Percentiles rank a stretch among this genome's conserved stretches.
phyloP scores from a whole-genome alignment of 441 rosid species.

The Flueggea neowawraea region DNA sequence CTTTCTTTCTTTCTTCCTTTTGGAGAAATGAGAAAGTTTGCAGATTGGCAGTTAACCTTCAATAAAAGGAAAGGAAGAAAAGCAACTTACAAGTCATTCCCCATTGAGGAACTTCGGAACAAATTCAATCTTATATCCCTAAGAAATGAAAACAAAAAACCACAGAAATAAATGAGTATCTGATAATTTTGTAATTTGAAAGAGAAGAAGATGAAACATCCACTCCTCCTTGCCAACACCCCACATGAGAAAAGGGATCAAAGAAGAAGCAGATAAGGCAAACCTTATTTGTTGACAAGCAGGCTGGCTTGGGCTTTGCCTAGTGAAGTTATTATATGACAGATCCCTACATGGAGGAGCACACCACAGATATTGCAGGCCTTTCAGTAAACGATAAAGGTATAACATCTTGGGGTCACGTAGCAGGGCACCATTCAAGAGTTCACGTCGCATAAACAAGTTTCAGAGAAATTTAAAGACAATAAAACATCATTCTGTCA shows the following conservation, averaged over 20 bases:
- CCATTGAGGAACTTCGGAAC: constrained; percentile 27
- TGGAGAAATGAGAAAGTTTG: no score
- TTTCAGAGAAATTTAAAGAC: no score
- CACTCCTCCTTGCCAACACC: no score
- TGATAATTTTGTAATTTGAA: constrained; percentile 1
- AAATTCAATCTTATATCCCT: constrained; percentile 26
- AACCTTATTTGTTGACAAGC: constrained; percentile 20
- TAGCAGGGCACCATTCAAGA: no score
- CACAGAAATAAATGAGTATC: not conserved
- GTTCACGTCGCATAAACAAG: no score
- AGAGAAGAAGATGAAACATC: not conserved
- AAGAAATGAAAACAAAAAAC: constrained; percentile 1
- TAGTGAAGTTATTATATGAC: constrained; percentile 34
- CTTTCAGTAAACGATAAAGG: no score
- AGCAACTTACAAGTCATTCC: constrained; percentile 24
- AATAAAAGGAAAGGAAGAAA: constrained; percentile 4
- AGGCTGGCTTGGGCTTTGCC: constrained; percentile 21
- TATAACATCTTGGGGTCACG: no score
- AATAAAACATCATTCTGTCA: not conserved
- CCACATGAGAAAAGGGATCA: not conserved
- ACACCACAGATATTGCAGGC: no score
- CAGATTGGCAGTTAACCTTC: no score
- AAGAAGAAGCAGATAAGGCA: not conserved
- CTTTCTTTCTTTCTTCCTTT: no score
- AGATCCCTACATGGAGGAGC: constrained; percentile 29